Evolutionary conservation across 441 rosid genomes (phyloP).

Genomic region (Arabidopsis hybrid): DNA sequence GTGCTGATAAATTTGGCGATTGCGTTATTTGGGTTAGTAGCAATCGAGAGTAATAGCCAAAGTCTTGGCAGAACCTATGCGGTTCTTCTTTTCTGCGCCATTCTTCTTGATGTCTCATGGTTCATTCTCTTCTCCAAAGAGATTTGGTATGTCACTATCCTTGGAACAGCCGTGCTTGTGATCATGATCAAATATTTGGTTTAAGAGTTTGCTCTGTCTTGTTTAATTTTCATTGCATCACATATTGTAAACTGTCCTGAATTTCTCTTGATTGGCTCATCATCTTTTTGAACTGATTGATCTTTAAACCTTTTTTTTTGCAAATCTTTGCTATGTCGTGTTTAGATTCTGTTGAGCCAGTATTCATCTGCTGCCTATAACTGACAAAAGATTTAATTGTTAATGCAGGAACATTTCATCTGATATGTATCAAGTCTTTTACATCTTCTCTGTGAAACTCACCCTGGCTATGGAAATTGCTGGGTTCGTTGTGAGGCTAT

Average conservation of each 20-base stretch:
- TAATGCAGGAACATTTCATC: constrained; percentile 68
- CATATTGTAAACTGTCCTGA: not conserved
- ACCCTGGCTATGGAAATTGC: constrained; percentile 81
- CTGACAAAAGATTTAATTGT: not conserved
- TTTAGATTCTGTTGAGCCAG: constrained; percentile 4
- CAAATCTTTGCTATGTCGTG: not conserved
- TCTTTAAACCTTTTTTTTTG: not conserved
- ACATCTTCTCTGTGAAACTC: constrained; percentile 80
- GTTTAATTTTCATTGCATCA: constrained; percentile 3
- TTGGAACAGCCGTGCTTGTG: constrained; percentile 5
- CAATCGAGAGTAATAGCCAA: constrained; percentile 87
- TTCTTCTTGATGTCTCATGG: constrained; percentile 80
- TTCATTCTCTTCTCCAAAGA: constrained; percentile 75
- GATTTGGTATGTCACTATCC: constrained; percentile 55
- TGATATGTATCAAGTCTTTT: constrained; percentile 47
- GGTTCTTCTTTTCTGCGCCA: constrained; percentile 72
- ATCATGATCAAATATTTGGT: not conserved
- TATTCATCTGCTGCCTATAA: not conserved
- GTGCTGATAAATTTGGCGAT: constrained; percentile 73
- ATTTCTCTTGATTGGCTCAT: not conserved
- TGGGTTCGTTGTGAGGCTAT: constrained; percentile 78
- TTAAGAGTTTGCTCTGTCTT: not conserved
- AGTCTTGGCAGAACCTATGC: constrained; percentile 84
- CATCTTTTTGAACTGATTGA: not conserved
- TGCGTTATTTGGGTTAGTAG: constrained; percentile 88